phyloP scores from a whole-genome alignment of 345 rosid genomes.

The Aethionema arabicum region DNA sequence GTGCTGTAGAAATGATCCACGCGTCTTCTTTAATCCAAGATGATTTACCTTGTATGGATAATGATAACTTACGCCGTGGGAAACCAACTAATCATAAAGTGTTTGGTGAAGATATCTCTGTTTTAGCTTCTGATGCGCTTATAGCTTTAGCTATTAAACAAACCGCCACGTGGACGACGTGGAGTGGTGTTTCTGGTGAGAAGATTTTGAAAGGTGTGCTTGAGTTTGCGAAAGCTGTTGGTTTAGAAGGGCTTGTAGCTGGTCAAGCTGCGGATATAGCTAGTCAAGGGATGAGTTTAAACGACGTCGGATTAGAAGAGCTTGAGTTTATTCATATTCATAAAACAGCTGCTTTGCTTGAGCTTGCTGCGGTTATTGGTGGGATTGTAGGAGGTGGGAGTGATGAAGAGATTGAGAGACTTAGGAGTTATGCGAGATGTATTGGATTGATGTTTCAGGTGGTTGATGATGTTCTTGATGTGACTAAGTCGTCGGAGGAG shows the following conservation, averaged over 20 bases:
- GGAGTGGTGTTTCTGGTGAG: slow-evolving; percentile 38
- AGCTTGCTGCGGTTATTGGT: slow-evolving; percentile 57
- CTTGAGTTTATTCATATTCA: slow-evolving; percentile 74
- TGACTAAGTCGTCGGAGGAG: slow-evolving; percentile 68
- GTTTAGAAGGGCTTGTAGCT: slow-evolving; percentile 69
- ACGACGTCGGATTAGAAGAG: slow-evolving; percentile 42
- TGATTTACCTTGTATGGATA: slow-evolving; percentile 81
- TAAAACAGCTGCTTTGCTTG: slow-evolving; percentile 67
- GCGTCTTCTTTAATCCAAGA: slow-evolving; percentile 74
- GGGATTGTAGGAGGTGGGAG: slow-evolving; percentile 68
- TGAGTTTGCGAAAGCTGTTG: slow-evolving; percentile 53
- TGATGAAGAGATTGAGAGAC: slow-evolving; percentile 56
- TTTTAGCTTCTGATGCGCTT: slow-evolving; percentile 65
- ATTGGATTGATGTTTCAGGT: slow-evolving; percentile 77
- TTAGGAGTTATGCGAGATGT: slow-evolving; percentile 58
- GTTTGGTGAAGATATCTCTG: slow-evolving; percentile 61
- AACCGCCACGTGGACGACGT: slow-evolving; percentile 32
- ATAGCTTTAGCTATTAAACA: slow-evolving; percentile 61
- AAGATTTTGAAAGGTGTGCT: slow-evolving; percentile 45
- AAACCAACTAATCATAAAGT: slow-evolving; percentile 76
- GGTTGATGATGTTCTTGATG: slow-evolving; percentile 80
- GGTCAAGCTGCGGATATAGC: slow-evolving; percentile 67
- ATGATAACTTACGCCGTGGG: slow-evolving; percentile 72
- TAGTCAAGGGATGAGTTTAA: slow-evolving; percentile 42
- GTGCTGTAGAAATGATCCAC: slow-evolving; percentile 77